Percentiles rank a stretch among this genome's conserved stretches.
phyloP scores from a whole-genome alignment of 148 eudicot species.

The Cornus florida region DNA sequence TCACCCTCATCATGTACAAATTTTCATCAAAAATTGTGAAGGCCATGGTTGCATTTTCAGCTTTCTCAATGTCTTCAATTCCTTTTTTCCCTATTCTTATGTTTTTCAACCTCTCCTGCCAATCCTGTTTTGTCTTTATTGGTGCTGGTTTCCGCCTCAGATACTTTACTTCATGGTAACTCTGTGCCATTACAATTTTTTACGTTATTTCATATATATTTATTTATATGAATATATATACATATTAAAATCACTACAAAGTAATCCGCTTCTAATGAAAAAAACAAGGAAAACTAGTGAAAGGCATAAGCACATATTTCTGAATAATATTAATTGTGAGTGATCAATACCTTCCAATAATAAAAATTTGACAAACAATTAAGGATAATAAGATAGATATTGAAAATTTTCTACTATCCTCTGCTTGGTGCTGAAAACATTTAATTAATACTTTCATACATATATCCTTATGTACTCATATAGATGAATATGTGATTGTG shows the following conservation, averaged over 20 bases:
- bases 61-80: slow-evolving; percentile 56
- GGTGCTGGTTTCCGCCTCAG: slow-evolving; percentile 51
- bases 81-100: slow-evolving; percentile 60
- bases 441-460: not conserved
- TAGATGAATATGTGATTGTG: not conserved
- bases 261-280: not conserved
- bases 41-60: slow-evolving; percentile 65
- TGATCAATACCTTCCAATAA: not conserved
- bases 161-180: slow-evolving; percentile 38
- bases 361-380: not conserved
- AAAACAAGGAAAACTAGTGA: not conserved
- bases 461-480: not conserved
- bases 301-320: not conserved
- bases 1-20: slow-evolving; percentile 46
- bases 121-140: slow-evolving; percentile 68
- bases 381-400: not conserved
- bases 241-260: not conserved
- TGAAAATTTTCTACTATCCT: not conserved
- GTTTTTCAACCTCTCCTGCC: slow-evolving; percentile 80
- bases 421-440: too few relatives aligned
- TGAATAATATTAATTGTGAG: not conserved
- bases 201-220: not conserved
- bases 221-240: too few relatives aligned
- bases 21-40: slow-evolving; percentile 65
- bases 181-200: slow-evolving; percentile 26